These are phyloP conservation scores for Candida ovalis DNA, from an alignment of 805 yeast species.

Conservation along the genomic window DNA sequence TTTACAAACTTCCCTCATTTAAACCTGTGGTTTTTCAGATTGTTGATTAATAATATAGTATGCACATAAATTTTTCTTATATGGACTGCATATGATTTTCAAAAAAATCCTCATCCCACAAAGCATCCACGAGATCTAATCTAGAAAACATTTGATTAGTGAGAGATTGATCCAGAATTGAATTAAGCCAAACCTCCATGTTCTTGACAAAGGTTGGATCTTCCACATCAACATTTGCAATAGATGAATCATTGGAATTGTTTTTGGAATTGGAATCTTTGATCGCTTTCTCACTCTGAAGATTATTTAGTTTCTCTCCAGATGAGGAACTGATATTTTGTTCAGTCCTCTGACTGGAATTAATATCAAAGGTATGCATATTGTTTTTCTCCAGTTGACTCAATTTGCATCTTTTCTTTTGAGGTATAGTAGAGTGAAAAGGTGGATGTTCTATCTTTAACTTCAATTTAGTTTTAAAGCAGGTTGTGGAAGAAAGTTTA, in stretches of 20 bases:
- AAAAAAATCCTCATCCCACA: conserved; percentile 10
- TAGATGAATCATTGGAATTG: not conserved
- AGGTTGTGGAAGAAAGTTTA: too few relatives aligned
- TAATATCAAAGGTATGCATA: not conserved
- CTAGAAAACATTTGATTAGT: conserved; percentile 5
- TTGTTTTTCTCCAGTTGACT: not conserved
- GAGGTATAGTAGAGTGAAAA: not conserved
- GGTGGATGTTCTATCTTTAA: not conserved
- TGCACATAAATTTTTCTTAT: not conserved
- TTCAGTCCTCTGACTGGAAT: not conserved
- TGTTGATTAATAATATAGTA: not conserved
- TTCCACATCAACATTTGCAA: not conserved
- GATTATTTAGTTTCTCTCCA: not conserved
- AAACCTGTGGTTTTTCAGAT: too few relatives aligned
- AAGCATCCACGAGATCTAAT: conserved; percentile 10
- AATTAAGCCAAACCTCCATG: conserved; percentile 5
- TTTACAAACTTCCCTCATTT: too few relatives aligned
- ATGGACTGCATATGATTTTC: conserved; percentile 3
- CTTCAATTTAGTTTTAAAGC: too few relatives aligned
- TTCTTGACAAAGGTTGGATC: not conserved
- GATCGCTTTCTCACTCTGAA: not conserved
- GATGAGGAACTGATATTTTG: not conserved
- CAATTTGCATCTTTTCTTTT: not conserved
- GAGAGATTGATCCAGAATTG: conserved; percentile 4
- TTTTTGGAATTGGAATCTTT: not conserved